Evolutionary conservation across 129 eudicot species (phyloP), one percentile per base, ranked within the genome.

Genomic region (Chrysanthemum lavandulifolium): DNA sequence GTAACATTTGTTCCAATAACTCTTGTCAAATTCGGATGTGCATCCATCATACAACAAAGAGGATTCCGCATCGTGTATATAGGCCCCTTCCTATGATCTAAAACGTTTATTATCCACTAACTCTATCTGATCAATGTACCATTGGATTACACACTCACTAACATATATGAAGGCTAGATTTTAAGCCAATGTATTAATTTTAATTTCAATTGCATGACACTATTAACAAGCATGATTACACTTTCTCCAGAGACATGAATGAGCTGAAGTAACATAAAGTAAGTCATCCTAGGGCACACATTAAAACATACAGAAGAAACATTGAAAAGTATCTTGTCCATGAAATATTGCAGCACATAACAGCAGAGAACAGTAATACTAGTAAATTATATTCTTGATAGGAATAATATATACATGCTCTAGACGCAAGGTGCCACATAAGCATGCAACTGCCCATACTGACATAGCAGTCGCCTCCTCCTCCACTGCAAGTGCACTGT

Each of bases 391-490:
- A 69, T 19, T 13, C 15, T 67, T 13, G 40, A 69, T 21, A 58
- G 69, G 27, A 16, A 48, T 21, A 72, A 53, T 64, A 73, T 83
- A 71, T 78, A 95, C 99, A 85, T 91, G 87, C 77, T 95, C 99
- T 61, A 95, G 95, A 74, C 97, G 87, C 83, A 95, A 78, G 76
- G 96, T 82, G 74, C 96, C 97, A 76, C 99, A 95, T 40, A 95
- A 59, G 84, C 96, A 88, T 72, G 99, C 88, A 74, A 91, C 68
- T 45, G 97, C 86, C 99, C 94, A 91, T 13, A 83, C 89, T 16
- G 99, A 90, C 81, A 95, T 80, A 78, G 97, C 83, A 80, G 87
- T 77, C 57, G 99, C 97, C 79, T 95, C 99, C 84, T 90, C 97
- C 83, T 95, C 99, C 62, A 82, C 91, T 81, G 88, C 82, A 78